Percentiles rank a stretch among this genome's conserved stretches.
Evolutionary conservation across 78 protist species (phyloP).

Genomic region (Pigoraptor vietnamica): DNA sequence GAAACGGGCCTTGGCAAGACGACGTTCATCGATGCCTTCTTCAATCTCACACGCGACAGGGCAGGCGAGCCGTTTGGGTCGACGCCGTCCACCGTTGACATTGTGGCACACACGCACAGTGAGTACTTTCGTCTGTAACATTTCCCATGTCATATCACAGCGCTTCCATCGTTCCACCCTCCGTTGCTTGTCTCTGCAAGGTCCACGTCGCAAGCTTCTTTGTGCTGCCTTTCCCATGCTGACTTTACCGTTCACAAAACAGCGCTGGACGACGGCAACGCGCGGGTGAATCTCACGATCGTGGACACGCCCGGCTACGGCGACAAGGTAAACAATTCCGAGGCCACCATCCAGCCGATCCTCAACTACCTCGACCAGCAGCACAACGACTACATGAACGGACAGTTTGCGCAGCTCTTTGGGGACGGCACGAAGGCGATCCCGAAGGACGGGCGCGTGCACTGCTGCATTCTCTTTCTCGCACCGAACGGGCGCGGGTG

Average conservation of each 20-base stretch:
- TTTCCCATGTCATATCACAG: not conserved
- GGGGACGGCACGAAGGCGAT: not conserved
- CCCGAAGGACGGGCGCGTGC: not conserved
- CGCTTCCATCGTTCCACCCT: not conserved
- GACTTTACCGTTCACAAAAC: not conserved
- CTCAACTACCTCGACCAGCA: not conserved
- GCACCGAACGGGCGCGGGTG: not conserved
- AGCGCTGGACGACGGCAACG: not conserved
- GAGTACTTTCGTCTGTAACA: not conserved
- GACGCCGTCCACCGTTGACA: not conserved
- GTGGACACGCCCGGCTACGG: not conserved
- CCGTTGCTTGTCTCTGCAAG: not conserved
- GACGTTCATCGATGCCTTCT: not conserved
- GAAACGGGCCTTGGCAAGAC: not conserved
- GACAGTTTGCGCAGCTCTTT: not conserved
- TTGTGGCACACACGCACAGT: not conserved
- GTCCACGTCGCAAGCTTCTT: not conserved
- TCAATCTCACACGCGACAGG: not conserved
- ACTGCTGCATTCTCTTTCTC: not conserved
- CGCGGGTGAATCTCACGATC: not conserved
- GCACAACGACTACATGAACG: not conserved
- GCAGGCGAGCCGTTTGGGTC: not conserved
- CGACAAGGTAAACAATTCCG: not conserved
- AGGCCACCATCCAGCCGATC: not conserved
- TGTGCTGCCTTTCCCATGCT: not conserved